Conservation (phyloP, 768 basidiomycete species). For the Amanita subjunquillea region DNA sequence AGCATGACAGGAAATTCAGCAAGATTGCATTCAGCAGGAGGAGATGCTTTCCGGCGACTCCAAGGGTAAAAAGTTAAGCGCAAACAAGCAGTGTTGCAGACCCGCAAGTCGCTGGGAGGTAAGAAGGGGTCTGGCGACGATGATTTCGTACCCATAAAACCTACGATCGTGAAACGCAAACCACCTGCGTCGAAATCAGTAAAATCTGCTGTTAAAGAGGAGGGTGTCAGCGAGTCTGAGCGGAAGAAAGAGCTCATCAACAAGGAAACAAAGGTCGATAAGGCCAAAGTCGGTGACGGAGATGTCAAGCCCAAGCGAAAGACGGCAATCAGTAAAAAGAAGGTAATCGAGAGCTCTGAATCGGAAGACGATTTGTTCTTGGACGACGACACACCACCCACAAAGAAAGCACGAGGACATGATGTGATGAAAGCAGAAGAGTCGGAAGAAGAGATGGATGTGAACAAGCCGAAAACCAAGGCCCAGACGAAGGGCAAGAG, state of each 20-base stretch:
- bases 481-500: slow-evolving; percentile 17
- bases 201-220: slow-evolving; percentile 15
- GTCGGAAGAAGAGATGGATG: slow-evolving; percentile 20
- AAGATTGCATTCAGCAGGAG: slow-evolving; percentile 36
- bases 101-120: slow-evolving; percentile 37
- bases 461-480: slow-evolving; percentile 12
- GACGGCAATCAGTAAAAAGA: slow-evolving; percentile 10
- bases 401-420: slow-evolving; percentile 15
- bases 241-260: slow-evolving; percentile 12
- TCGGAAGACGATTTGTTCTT: slow-evolving; percentile 9
- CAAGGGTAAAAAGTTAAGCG: slow-evolving; percentile 37
- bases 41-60: slow-evolving; percentile 28
- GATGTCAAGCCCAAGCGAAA: slow-evolving; percentile 8
- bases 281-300: slow-evolving; percentile 9
- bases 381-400: slow-evolving; percentile 7
- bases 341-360: slow-evolving; percentile 11
- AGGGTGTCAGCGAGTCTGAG: slow-evolving; percentile 12
- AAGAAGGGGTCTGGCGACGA: slow-evolving; percentile 28
- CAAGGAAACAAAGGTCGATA: slow-evolving; percentile 10
- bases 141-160: slow-evolving; percentile 39
- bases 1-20: slow-evolving; percentile 15
- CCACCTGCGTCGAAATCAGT: slow-evolving; percentile 18
- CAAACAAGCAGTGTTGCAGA: slow-evolving; percentile 35
- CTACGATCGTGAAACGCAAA: slow-evolving; percentile 30
- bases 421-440: slow-evolving; percentile 14